Conservation (phyloP, 2,329 filamentous ascomycete genomes). For the Colletotrichum tofieldiae region DNA sequence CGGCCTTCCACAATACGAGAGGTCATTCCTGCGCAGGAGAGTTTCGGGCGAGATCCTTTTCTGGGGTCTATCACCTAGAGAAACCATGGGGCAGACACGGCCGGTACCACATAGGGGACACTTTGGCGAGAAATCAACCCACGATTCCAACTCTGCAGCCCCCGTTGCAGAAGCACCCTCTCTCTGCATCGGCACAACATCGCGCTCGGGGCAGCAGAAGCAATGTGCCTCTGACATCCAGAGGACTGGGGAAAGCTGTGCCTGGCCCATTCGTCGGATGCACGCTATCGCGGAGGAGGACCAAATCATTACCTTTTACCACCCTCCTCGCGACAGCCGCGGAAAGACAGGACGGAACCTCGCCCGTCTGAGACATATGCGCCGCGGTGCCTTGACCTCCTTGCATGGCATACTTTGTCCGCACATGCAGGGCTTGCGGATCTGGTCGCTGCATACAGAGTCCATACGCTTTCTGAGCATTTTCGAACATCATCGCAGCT, state of each 20-base stretch:
- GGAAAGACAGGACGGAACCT: slow-evolving; percentile 18
- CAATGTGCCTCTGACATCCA: not conserved
- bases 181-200: not conserved
- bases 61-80: not conserved
- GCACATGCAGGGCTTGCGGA: slow-evolving; percentile 10
- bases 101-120: not conserved
- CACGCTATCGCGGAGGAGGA: not conserved
- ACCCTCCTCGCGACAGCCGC: slow-evolving; percentile 12
- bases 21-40: not conserved
- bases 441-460: not conserved
- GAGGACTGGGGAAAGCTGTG: not conserved
- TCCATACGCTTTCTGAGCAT: not conserved
- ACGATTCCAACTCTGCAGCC: not conserved
- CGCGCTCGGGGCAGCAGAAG: slow-evolving; percentile 1
- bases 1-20: not conserved
- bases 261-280: too few relatives aligned
- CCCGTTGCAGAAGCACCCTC: too few relatives aligned
- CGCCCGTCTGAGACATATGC: slow-evolving; percentile 28
- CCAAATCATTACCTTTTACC: not conserved
- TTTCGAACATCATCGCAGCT: slow-evolving; percentile 22
- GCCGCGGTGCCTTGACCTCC: slow-evolving; percentile 25
- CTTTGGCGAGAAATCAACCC: not conserved
- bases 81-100: not conserved
- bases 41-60: not conserved
- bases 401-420: not conserved